phyloP scores from a whole-genome alignment of 1,284 basidiomycete genomes.

The Ustilago shanxiensis region DNA sequence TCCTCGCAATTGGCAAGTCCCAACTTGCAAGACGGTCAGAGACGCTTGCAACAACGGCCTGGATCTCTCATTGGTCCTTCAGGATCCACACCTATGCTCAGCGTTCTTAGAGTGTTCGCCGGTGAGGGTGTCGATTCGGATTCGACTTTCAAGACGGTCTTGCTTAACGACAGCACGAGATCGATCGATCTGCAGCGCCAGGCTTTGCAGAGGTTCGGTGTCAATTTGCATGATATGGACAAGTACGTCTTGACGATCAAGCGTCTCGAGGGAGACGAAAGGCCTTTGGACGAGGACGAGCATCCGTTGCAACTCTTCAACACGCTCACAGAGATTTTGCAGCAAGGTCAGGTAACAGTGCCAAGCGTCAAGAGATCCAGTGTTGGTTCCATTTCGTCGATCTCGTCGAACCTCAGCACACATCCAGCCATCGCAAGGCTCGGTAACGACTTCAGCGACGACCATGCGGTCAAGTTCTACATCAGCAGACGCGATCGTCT shows the following conservation, averaged over 20 bases:
- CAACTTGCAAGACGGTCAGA: slow-evolving; percentile 18
- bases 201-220: slow-evolving; percentile 90
- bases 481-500: slow-evolving; percentile 74
- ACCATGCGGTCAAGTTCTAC: slow-evolving; percentile 96
- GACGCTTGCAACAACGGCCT: slow-evolving; percentile 50
- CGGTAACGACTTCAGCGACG: slow-evolving; percentile 94
- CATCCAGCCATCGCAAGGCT: slow-evolving; percentile 93
- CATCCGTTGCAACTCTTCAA: slow-evolving; percentile 89
- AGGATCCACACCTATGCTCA: slow-evolving; percentile 82
- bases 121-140: slow-evolving; percentile 84
- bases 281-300: slow-evolving; percentile 79
- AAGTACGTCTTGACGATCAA: slow-evolving; percentile 90
- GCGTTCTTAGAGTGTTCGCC: slow-evolving; percentile 93
- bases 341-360: slow-evolving; percentile 74
- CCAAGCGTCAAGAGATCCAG: slow-evolving; percentile 84
- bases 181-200: slow-evolving; percentile 87
- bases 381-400: slow-evolving; percentile 90
- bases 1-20: slow-evolving; percentile 17
- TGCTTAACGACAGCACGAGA: slow-evolving; percentile 87
- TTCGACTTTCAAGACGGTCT: slow-evolving; percentile 96
- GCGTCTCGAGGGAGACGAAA: slow-evolving; percentile 84
- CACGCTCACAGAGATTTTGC: slow-evolving; percentile 76
- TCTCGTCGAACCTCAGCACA: slow-evolving; percentile 88
- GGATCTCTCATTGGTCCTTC: slow-evolving; percentile 69
- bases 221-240: slow-evolving; percentile 73